A percentile compares a stretch with the other conserved stretches of the same genome.
Conservation (phyloP, 257 asterid genomes). For the Ilex asprella region DNA sequence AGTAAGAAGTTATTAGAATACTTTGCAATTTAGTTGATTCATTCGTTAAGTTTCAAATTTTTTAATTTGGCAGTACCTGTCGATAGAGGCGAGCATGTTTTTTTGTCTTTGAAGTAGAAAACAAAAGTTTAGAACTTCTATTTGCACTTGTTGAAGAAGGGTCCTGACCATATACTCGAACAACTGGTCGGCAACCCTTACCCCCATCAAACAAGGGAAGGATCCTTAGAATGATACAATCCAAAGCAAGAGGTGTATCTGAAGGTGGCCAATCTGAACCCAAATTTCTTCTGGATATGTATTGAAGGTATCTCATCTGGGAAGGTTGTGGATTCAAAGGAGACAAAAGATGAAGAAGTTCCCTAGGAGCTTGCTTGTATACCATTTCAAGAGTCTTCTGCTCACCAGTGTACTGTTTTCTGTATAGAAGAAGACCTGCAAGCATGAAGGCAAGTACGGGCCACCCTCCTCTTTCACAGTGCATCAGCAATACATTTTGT, state of each 20-base stretch:
- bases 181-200: slow-evolving; percentile 80
- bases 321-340: slow-evolving; percentile 97
- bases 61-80: slow-evolving; percentile 51
- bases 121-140: slow-evolving; percentile 85
- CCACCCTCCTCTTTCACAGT: slow-evolving; percentile 99
- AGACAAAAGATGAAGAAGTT: slow-evolving; percentile 92
- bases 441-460: slow-evolving; percentile 97
- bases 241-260: slow-evolving; percentile 77
- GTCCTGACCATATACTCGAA: slow-evolving; percentile 92
- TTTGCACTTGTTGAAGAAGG: slow-evolving; percentile 60
- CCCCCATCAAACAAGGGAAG: slow-evolving; percentile 73
- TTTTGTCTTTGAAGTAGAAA: slow-evolving; percentile 56
- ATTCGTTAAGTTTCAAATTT: slow-evolving; percentile 13
- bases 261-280: slow-evolving; percentile 95
- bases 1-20: slow-evolving; percentile 22
- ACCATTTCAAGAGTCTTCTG: slow-evolving; percentile 98
- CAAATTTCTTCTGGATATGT: slow-evolving; percentile 68
- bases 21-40: slow-evolving; percentile 16
- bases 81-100: slow-evolving; percentile 51
- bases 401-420: slow-evolving; percentile 91
- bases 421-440: slow-evolving; percentile 93
- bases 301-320: slow-evolving; percentile 96
- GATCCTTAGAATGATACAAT: slow-evolving; percentile 62
- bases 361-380: slow-evolving; percentile 95
- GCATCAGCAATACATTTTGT: slow-evolving; percentile 93